These are phyloP conservation scores for Yamadazyma trypodendri DNA, from an alignment of 1,139 yeast genomes.

Conservation along the genomic window DNA sequence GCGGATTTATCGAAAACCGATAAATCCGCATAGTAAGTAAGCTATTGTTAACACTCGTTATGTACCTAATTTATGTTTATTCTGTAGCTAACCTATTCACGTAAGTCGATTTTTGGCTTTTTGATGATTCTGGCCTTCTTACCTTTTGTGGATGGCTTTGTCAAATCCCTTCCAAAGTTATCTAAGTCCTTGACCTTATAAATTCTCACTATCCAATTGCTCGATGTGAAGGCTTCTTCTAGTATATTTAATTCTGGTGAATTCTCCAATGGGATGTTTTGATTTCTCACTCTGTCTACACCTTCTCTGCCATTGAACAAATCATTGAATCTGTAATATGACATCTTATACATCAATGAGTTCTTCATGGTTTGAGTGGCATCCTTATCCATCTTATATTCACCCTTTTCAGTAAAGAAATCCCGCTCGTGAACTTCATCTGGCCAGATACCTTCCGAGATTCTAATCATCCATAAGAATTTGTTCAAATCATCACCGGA, in stretches of 20 bases:
- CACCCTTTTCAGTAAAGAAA: slow-evolving; percentile 82
- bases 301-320: slow-evolving; percentile 68
- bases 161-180: slow-evolving; percentile 75
- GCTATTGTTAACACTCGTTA: too few species aligned
- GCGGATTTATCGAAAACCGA: too few species aligned
- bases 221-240: slow-evolving; percentile 94
- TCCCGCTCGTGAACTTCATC: slow-evolving; percentile 87
- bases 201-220: slow-evolving; percentile 95
- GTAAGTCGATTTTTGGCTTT: slow-evolving; percentile 54
- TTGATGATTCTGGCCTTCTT: slow-evolving; percentile 50
- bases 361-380: slow-evolving; percentile 86
- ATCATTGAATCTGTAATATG: slow-evolving; percentile 83
- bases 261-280: slow-evolving; percentile 58
- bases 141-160: slow-evolving; percentile 12
- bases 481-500: slow-evolving; percentile 97
- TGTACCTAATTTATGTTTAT: too few species aligned
- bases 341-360: slow-evolving; percentile 93
- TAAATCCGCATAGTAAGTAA: too few species aligned
- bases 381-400: slow-evolving; percentile 77
- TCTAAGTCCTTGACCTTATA: slow-evolving; percentile 92
- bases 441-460: slow-evolving; percentile 99
- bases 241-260: slow-evolving; percentile 68
- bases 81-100: slow-evolving; percentile 34
- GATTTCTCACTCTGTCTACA: slow-evolving; percentile 85
- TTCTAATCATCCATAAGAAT: slow-evolving; percentile 98